A percentile compares a stretch with the other conserved stretches of the same genome.
Evolutionary conservation across 2,329 filamentous ascomycete species (phyloP).

Genomic region (Fusarium sp.): DNA sequence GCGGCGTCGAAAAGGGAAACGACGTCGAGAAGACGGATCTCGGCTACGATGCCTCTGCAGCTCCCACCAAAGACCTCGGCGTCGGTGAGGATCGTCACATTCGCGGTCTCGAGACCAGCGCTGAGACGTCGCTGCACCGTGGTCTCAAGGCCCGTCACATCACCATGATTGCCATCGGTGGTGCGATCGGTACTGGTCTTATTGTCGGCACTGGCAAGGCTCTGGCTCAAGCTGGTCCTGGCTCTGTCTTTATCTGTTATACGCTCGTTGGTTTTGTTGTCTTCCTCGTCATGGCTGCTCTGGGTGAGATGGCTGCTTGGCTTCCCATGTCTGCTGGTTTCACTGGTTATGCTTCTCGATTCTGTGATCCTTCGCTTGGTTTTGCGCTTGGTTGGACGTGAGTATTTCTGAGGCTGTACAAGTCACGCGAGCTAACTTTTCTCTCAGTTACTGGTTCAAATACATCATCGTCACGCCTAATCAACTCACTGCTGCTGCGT

Average conservation of each 20-base stretch:
- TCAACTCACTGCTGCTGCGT: conserved; percentile 80
- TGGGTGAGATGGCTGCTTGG: conserved; percentile 89
- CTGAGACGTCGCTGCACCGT: conserved; percentile 60
- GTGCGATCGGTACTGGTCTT: conserved; percentile 78
- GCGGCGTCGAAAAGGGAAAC: conserved; percentile 19
- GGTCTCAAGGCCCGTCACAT: conserved; percentile 65
- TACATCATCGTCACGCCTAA: conserved; percentile 90
- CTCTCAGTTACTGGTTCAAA: conserved; percentile 74
- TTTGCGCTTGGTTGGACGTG: conserved; percentile 81
- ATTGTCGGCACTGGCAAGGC: conserved; percentile 74
- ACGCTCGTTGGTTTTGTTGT: conserved; percentile 76
- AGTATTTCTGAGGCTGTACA: conserved; percentile 40
- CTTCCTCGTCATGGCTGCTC: conserved; percentile 81
- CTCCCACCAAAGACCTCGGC: conserved; percentile 16
- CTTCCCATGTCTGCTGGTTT: conserved; percentile 82
- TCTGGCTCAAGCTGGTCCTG: conserved; percentile 66
- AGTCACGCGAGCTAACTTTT: conserved; percentile 20
- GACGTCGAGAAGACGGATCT: conserved; percentile 41
- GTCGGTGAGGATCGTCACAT: conserved; percentile 49
- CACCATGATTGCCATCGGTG: conserved; percentile 75
- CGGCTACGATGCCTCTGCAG: conserved; percentile 33
- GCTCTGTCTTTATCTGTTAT: conserved; percentile 77
- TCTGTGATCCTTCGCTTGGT: conserved; percentile 82
- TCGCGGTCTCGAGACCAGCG: conserved; percentile 60
- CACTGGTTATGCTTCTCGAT: conserved; percentile 81